Conservation (phyloP, 441 rosid species). For the Adansonia gregorii region DNA sequence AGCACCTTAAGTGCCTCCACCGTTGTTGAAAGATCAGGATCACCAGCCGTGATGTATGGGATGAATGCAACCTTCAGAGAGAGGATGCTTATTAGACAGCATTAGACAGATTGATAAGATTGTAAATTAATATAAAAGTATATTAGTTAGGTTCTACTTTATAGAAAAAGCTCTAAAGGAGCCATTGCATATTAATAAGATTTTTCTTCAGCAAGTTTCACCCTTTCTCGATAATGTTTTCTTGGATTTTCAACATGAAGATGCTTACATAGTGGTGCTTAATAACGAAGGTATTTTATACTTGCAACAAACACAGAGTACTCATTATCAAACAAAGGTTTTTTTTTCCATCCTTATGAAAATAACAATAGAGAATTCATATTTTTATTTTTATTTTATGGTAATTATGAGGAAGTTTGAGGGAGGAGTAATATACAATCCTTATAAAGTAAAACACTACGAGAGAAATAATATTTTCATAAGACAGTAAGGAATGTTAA, state of each 20-base stretch:
- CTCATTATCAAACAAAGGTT: not conserved
- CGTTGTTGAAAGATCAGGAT: constrained; percentile 91
- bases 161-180: not conserved
- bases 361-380: not conserved
- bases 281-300: not conserved
- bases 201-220: not conserved
- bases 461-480: not conserved
- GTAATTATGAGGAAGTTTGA: not conserved
- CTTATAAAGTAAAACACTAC: not conserved
- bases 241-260: not conserved
- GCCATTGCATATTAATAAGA: not conserved
- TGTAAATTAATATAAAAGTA: not conserved
- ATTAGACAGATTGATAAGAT: not conserved
- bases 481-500: not conserved
- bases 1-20: constrained; percentile 90
- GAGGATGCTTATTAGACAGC: constrained; percentile 28
- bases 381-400: not conserved
- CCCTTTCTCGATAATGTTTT: not conserved
- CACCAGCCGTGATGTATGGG: constrained; percentile 95
- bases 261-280: not conserved
- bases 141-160: not conserved
- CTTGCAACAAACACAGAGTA: not conserved
- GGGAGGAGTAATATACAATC: not conserved
- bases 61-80: constrained; percentile 78
- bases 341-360: not conserved